Base-by-base conservation (phyloP, 768 basidiomycete genomes). In the Suillus hirtellus region DNA sequence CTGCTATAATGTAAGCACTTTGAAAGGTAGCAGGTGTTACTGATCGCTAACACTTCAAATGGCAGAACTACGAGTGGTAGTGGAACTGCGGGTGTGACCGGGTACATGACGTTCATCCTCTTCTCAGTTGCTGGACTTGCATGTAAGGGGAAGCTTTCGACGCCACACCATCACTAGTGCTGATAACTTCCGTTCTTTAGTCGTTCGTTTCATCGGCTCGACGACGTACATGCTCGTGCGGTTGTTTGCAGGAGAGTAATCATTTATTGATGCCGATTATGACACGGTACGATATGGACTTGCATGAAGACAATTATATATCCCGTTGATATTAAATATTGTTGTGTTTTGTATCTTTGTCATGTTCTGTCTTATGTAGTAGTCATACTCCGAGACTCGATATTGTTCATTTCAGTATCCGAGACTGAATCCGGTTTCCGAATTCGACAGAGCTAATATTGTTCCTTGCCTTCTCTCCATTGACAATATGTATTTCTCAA, bases 51-150 rank as follows among this genome's bases (percentile, higher is more conserved):
- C 59, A 19, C 10, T 17, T 12, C 37, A 35, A 46, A 37, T 43
- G 53, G 15, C 53, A 62, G 64, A 78, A 81, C 59, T 75, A 83
- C 27, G 78, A 85, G 64, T 85, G 72, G 72, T 8, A 78, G 82
- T 21, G 84, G 85, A 2, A 78, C 79, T 34, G 74, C 73, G 1
- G 81, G 86, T 35, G 91, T 95, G 3, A 87, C 86, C 61, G 93
- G 92, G 2, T 96, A 96, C 72, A 91, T 96, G 89, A 85, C 89
- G 17, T 93, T 95, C 73, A 79, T 97, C 64, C 75, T 98, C 61
- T 95, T 89, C 77, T 93, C 92, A 1, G 93, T 96, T 52, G 92
- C 90, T 6, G 88, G 92, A 14, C 84, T 97, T 46, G 93, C 95
- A 14, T 81, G 95, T 96, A 70, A 76, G 94, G 84, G 11, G 9